Evolutionary conservation across 2,329 filamentous ascomycete species (phyloP), one percentile per base, ranked within the genome.

Genomic region (Aspergillus terreus): DNA sequence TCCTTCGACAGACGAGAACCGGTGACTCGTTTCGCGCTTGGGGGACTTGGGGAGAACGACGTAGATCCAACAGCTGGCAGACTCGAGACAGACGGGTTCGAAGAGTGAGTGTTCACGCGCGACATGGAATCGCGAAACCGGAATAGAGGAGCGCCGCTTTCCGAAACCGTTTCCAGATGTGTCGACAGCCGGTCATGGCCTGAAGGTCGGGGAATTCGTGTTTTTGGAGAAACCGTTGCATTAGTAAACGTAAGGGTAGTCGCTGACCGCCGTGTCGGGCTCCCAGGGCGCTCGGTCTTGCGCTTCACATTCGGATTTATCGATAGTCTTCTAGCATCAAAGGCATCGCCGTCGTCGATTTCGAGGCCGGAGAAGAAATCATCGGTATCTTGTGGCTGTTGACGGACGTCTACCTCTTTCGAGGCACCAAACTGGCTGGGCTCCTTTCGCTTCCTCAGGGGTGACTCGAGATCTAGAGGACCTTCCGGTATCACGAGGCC

Each of bases 171-270:
- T 66, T 95, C 92, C n/a, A 97, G 79, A 15, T 72, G 65, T 14
- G 87, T 30, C 7, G 27, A 30, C 4, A 85, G 82, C 48, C 87
- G 81, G 64, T 90, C 87, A 69, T 88, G 85, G 53, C 78, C 79
- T 50, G 86, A 78, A 33, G 92, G 87, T 47, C 91, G 83, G 35
- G 92, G 91, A 54, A 96, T 87, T 51, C 91, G 86, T 32, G 91
- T 94, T 32, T 65, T 60, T 4, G 71, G 63, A 23, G 74, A 66
- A 21, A 76, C 65, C n/a, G 82, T 75, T 64, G 92, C 91, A 71
- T 88, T 94, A 44, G 90, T 95, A 67, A 97, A 97, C 6, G 91
- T 96, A 55, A 97, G 78, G 11, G 92, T 92, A 25, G 94, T 87
- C 10, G 90, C 85, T 15, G 89, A 83, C 49, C 81, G 76, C 55